Conservation (phyloP, 441 rosid species). For the Erodium trifolium region DNA sequence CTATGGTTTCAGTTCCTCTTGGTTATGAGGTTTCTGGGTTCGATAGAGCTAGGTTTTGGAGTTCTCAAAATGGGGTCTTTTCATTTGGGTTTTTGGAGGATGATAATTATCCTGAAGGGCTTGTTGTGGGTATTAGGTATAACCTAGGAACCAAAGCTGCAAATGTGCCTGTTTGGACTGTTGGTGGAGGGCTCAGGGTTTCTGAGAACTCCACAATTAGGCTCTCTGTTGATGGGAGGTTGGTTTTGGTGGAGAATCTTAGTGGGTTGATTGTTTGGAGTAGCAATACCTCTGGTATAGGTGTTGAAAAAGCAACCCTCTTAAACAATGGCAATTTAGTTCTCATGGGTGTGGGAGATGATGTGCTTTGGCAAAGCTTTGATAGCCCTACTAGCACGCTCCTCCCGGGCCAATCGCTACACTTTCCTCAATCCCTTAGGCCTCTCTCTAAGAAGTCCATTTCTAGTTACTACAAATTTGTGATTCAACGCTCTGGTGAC, state of each 20-base stretch:
- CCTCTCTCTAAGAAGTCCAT: slow-evolving; percentile 28
- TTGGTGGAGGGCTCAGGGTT: slow-evolving; percentile 28
- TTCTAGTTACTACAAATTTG: slow-evolving; percentile 30
- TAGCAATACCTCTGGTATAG: slow-evolving; percentile 27
- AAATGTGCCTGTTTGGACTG: slow-evolving; percentile 29
- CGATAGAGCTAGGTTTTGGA: slow-evolving; percentile 28
- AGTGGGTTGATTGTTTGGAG: slow-evolving; percentile 32
- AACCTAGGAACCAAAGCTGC: slow-evolving; percentile 28
- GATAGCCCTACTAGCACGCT: slow-evolving; percentile 30
- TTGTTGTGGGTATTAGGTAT: slow-evolving; percentile 31
- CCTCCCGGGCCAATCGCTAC: slow-evolving; percentile 34
- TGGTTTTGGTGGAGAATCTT: slow-evolving; percentile 30
- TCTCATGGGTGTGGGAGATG: slow-evolving; percentile 23
- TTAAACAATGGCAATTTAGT: slow-evolving; percentile 30
- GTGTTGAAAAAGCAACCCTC: slow-evolving; percentile 31
- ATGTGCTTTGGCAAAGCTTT: slow-evolving; percentile 35
- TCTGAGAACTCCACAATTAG: slow-evolving; percentile 30
- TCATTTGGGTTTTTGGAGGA: slow-evolving; percentile 32
- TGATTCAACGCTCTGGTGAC: slow-evolving; percentile 27
- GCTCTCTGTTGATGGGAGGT: slow-evolving; percentile 31
- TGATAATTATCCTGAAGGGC: slow-evolving; percentile 26
- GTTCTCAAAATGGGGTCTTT: slow-evolving; percentile 33
- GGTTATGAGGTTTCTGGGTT: slow-evolving; percentile 33
- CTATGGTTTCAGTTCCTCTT: slow-evolving; percentile 31
- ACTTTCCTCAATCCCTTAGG: slow-evolving; percentile 28